A percentile compares a stretch with the other conserved stretches of the same genome.
phyloP scores from a whole-genome alignment of 441 rosid genomes.

The Jatropha multifida region DNA sequence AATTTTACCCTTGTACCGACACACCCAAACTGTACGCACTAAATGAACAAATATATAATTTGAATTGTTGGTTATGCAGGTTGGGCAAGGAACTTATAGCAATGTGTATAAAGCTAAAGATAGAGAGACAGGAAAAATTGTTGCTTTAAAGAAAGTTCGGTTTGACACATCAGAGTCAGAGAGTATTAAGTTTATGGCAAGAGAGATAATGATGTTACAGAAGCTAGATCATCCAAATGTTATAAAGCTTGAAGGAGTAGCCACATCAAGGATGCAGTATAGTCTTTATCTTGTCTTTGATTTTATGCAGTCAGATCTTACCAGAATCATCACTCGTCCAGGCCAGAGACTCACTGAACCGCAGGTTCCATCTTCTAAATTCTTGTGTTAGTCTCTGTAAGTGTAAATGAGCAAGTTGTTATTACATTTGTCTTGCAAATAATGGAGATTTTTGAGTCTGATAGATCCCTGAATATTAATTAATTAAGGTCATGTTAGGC shows the following conservation, averaged over 20 bases:
- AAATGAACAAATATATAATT: no score
- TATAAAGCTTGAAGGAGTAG: conserved; percentile 80
- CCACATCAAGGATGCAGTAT: conserved; percentile 87
- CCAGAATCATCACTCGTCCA: conserved; percentile 61
- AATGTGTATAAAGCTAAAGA: conserved; percentile 87
- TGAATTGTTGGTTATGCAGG: conserved; percentile 32
- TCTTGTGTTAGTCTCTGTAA: no score
- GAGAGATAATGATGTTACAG: conserved; percentile 70
- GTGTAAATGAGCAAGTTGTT: no score
- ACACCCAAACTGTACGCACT: no score
- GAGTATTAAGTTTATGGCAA: conserved; percentile 88
- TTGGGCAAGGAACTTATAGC: conserved; percentile 90
- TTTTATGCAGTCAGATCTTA: conserved; percentile 68
- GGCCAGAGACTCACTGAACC: conserved; percentile 67
- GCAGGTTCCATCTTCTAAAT: conserved; percentile 40
- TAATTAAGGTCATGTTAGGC: no score
- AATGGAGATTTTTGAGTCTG: no score
- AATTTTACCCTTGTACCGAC: no score
- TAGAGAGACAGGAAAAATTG: conserved; percentile 63
- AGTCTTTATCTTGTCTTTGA: conserved; percentile 85
- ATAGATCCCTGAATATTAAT: no score
- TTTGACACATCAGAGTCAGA: conserved; percentile 81
- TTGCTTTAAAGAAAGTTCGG: conserved; percentile 82
- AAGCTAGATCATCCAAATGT: conserved; percentile 77
- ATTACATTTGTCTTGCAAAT: no score